Evolutionary conservation across 768 basidiomycete genomes (phyloP).

Genomic region (Serendipita vermifera): DNA sequence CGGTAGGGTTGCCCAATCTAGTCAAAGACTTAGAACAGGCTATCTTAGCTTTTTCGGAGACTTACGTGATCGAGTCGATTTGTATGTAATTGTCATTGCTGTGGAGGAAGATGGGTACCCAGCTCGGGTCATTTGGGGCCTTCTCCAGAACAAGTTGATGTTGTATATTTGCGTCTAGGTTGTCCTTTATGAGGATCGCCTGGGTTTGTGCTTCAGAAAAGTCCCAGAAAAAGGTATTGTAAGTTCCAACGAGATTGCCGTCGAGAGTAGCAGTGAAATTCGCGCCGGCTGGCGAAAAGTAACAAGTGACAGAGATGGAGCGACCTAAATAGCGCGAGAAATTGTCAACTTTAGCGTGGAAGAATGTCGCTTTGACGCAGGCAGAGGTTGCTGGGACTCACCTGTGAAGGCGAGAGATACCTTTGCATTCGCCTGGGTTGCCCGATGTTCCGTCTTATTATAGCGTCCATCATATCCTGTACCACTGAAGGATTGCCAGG

Average conservation of each 20-base stretch:
- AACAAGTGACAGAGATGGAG: not conserved
- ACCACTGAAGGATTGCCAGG: too few relatives aligned
- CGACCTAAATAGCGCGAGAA: not conserved
- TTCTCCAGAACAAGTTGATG: not conserved
- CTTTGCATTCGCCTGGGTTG: too few relatives aligned
- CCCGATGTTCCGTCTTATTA: too few relatives aligned
- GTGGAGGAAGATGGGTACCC: not conserved
- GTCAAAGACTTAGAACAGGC: too few relatives aligned
- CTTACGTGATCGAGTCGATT: not conserved
- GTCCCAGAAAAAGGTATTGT: not conserved
- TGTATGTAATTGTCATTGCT: not conserved
- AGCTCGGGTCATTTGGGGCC: not conserved
- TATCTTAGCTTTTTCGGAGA: too few relatives aligned
- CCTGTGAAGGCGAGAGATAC: too few relatives aligned
- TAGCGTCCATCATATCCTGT: too few relatives aligned
- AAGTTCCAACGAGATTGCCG: not conserved
- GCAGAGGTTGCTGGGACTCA: too few relatives aligned
- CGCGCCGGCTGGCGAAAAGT: not conserved
- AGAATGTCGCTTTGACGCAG: too few relatives aligned
- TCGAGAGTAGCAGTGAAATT: not conserved
- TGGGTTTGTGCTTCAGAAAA: not conserved
- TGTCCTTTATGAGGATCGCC: not conserved
- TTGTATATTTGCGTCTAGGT: not conserved
- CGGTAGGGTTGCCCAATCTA: too few relatives aligned
- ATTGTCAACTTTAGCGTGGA: too few relatives aligned